These are phyloP conservation scores for Fraxinus cuspidata DNA, from an alignment of 257 asterid genomes.

Conservation along the genomic window DNA sequence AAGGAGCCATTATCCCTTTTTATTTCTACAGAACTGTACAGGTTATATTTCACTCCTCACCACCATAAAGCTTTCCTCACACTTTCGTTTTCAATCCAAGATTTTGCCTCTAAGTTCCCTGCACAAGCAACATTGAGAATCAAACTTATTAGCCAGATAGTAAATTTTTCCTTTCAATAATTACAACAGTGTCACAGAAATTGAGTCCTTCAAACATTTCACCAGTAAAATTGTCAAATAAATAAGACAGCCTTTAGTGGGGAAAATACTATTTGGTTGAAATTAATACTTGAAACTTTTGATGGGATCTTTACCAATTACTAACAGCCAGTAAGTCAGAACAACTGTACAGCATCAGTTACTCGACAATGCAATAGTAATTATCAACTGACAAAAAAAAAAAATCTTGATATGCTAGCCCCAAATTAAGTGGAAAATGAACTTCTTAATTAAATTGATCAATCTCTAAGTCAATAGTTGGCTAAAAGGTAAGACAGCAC, in stretches of 20 bases:
- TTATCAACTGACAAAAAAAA: neutral
- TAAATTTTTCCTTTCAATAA: neutral
- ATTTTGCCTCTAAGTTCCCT: conserved; percentile 27
- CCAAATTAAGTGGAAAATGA: neutral
- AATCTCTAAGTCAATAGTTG: neutral
- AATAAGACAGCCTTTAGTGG: neutral
- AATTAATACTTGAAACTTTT: neutral
- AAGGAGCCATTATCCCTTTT: conserved; percentile 61
- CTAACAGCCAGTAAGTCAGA: neutral
- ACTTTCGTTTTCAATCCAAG: conserved; percentile 45
- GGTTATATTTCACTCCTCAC: conserved; percentile 48
- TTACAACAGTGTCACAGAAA: neutral
- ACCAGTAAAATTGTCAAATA: neutral
- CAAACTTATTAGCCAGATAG: conserved; percentile 9
- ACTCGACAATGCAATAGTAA: neutral
- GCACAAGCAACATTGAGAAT: conserved; percentile 17
- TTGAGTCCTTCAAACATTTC: neutral
- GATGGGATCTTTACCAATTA: neutral
- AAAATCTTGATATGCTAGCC: neutral
- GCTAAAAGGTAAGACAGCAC: neutral
- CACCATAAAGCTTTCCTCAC: conserved; percentile 35
- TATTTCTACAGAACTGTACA: conserved; percentile 29
- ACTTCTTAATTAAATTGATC: neutral
- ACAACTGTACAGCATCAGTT: neutral
- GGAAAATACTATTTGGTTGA: neutral